Evolutionary conservation across 371 early-diverging fungal species (phyloP).

Genomic region (Mortierella sp.): DNA sequence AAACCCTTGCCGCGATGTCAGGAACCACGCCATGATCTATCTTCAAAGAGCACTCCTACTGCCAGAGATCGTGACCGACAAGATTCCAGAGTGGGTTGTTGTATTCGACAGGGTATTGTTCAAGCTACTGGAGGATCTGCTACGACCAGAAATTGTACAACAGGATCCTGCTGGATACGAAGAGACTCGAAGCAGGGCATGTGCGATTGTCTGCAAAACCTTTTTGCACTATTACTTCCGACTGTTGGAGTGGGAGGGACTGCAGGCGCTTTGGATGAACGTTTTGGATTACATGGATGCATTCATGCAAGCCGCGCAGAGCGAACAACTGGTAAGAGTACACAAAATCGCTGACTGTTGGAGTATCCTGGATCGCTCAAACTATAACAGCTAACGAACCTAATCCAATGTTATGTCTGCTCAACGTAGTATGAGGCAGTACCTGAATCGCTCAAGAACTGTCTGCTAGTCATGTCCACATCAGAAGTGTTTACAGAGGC

Average conservation of each 20-base stretch:
- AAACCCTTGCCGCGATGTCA: slow-evolving; percentile 72
- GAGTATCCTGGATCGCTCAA: not conserved
- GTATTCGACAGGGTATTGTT: slow-evolving; percentile 78
- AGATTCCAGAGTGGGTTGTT: slow-evolving; percentile 59
- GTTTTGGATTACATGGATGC: slow-evolving; percentile 54
- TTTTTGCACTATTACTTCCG: slow-evolving; percentile 70
- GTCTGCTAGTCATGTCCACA: slow-evolving; percentile 76
- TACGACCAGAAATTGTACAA: slow-evolving; percentile 70
- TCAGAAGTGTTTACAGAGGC: slow-evolving; percentile 57
- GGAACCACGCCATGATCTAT: slow-evolving; percentile 69
- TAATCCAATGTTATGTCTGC: not conserved
- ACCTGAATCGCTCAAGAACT: slow-evolving; percentile 77
- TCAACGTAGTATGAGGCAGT: slow-evolving; percentile 66
- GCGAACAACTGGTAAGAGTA: slow-evolving; percentile 62
- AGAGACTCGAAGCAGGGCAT: slow-evolving; percentile 71
- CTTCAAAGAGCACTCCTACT: slow-evolving; percentile 63
- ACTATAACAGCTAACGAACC: too few species aligned
- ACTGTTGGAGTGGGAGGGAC: slow-evolving; percentile 61
- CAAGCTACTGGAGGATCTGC: slow-evolving; percentile 71
- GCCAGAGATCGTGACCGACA: slow-evolving; percentile 55
- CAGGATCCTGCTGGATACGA: slow-evolving; percentile 56
- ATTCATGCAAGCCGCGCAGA: slow-evolving; percentile 53
- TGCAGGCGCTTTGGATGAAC: slow-evolving; percentile 68
- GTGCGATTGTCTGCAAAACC: slow-evolving; percentile 70
- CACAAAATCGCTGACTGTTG: not conserved